These are phyloP conservation scores for Epichloe glyceriae DNA, from an alignment of 2,329 filamentous ascomycete genomes.

Conservation along the genomic window DNA sequence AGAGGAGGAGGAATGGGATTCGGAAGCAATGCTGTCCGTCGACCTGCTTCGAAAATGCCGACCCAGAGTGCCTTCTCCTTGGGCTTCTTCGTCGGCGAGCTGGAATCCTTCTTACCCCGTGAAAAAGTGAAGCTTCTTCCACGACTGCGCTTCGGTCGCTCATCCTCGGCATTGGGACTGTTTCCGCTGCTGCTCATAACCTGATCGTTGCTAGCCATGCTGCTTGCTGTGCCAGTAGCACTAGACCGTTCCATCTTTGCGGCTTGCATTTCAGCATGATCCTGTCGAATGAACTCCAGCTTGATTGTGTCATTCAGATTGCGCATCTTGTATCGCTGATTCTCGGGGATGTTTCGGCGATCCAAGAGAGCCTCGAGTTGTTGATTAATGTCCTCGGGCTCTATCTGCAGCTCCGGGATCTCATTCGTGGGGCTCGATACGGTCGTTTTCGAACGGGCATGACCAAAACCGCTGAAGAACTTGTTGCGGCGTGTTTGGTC, in stretches of 20 bases:
- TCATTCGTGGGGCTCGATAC: slow-evolving; percentile 17
- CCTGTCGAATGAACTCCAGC: slow-evolving; percentile 85
- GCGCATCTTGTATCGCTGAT: slow-evolving; percentile 90
- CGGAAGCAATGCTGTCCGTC: slow-evolving; percentile 52
- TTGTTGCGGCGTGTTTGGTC: slow-evolving; percentile 25
- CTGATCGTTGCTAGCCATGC: slow-evolving; percentile 23
- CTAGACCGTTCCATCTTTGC: slow-evolving; percentile 31
- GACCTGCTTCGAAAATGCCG: slow-evolving; percentile 61
- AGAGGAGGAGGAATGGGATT: slow-evolving; percentile 37
- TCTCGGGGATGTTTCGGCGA: slow-evolving; percentile 82
- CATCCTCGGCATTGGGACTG: slow-evolving; percentile 29
- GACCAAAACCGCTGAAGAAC: slow-evolving; percentile 23
- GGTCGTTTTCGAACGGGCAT: slow-evolving; percentile 25
- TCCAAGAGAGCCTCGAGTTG: slow-evolving; percentile 58
- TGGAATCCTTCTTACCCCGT: slow-evolving; percentile 48
- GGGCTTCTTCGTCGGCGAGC: slow-evolving; percentile 61
- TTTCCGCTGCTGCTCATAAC: slow-evolving; percentile 14
- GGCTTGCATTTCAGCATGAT: slow-evolving; percentile 58
- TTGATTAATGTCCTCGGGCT: slow-evolving; percentile 40
- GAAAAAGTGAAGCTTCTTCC: slow-evolving; percentile 61
- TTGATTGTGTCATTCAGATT: slow-evolving; percentile 82
- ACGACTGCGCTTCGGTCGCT: slow-evolving; percentile 36
- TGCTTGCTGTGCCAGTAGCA: slow-evolving; percentile 29
- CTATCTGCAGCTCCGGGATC: slow-evolving; percentile 36
- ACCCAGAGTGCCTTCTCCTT: slow-evolving; percentile 50